Base-by-base conservation (phyloP, 768 basidiomycete genomes). In the Leccinum truebloodii region DNA sequence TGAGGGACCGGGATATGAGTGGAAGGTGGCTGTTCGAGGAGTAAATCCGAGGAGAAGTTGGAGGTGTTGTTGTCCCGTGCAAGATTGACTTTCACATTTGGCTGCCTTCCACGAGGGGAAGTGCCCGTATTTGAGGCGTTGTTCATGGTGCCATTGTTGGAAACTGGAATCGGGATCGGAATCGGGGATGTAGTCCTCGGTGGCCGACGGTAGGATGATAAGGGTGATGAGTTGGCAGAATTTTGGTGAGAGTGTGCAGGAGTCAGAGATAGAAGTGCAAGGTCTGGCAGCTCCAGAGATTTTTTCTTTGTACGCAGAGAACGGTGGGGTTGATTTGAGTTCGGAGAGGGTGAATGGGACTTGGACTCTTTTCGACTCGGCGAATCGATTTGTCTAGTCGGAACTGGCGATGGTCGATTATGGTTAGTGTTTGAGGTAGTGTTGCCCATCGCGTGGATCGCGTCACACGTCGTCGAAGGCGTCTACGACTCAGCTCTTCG, bases 251-350 rank as follows among this genome's bases (percentile, higher is more conserved):
- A 75, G 48, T 73, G 65, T 53, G 74, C 74, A 59, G 80, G 79
- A 59, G 81, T 79, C 62, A 83, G 67, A 50, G 80, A 75, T 63
- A 83, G 79, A 60, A 76, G 75, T 13, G 81, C 81, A 67, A 92
- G 85, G 77, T 90, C 89, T 56, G 89, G 89, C 26, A 92, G 80
- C 70, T 92, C 88, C 20, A 92, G 83, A 0, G 87, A 88, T 69
- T 81, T 84, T 75, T 88, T 89, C 79, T 87, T 90, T 22, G 79
- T 78, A 44, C 86, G 79, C 59, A 90, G 75, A 49, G 88, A 87
- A 34, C 79, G 78, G 71, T 89, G 87, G 1, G 86, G 79, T 68
- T 75, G 73, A 60, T 74, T 73, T 52, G 73, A 69, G 48, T 71
- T 71, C 1, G 83, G 80, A 41, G 80, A 79, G 37, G 75, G 74